Percentiles rank a stretch among this genome's conserved stretches.
Conservation (phyloP, 345 rosid genomes). For the Atalantia buxifolia region DNA sequence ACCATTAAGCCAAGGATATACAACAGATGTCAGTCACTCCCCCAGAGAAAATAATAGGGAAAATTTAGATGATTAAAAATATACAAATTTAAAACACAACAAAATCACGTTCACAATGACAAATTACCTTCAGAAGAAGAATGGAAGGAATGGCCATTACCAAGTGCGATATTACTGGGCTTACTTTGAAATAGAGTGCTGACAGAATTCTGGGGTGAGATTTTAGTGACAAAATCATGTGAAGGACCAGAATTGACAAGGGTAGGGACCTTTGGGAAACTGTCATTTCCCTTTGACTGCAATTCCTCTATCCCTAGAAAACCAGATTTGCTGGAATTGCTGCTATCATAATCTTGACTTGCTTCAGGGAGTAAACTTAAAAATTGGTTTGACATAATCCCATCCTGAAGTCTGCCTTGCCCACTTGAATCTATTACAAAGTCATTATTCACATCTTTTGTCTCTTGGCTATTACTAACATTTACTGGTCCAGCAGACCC, state of each 20-base stretch:
- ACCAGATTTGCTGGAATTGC: slow-evolving; percentile 27
- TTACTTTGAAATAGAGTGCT: slow-evolving; percentile 27
- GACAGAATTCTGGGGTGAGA: slow-evolving; percentile 28
- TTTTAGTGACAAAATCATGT: slow-evolving; percentile 18
- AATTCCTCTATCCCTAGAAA: slow-evolving; percentile 23
- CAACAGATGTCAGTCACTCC: slow-evolving; percentile 16
- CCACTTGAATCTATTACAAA: slow-evolving; percentile 22
- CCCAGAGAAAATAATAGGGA: not conserved
- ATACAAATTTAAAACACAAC: not conserved
- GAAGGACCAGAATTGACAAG: slow-evolving; percentile 13
- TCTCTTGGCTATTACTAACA: slow-evolving; percentile 29
- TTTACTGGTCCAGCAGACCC: slow-evolving; percentile 28
- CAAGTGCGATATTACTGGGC: slow-evolving; percentile 24
- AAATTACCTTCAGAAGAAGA: slow-evolving; percentile 38
- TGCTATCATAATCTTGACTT: slow-evolving; percentile 26
- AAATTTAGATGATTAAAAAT: not conserved
- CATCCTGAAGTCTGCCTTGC: slow-evolving; percentile 26
- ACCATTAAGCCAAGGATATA: slow-evolving; percentile 24
- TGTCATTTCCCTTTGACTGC: slow-evolving; percentile 34
- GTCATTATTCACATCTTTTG: slow-evolving; percentile 31
- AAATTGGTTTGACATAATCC: slow-evolving; percentile 19
- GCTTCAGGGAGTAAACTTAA: slow-evolving; percentile 25
- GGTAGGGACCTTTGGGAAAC: slow-evolving; percentile 24
- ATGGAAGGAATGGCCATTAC: slow-evolving; percentile 26
- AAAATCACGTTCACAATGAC: slow-evolving; percentile 14